These are phyloP conservation scores for Hypomontagnella submonticulosa DNA, from an alignment of 495 filamentous ascomycete species.

Conservation along the genomic window DNA sequence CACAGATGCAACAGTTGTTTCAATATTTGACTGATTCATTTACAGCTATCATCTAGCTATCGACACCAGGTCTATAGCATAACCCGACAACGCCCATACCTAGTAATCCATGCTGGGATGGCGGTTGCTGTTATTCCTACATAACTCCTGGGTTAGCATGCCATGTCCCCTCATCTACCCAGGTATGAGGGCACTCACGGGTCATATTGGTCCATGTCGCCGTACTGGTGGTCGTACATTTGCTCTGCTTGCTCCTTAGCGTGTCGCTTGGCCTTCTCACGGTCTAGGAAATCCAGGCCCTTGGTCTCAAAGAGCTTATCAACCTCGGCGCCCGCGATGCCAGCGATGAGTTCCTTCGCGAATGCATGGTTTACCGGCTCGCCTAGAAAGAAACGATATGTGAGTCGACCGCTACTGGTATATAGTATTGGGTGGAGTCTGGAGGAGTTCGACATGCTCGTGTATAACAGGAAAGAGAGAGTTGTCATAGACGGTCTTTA, in stretches of 20 bases:
- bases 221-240: conserved; percentile 71
- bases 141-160: conserved; percentile 1
- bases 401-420: not conserved
- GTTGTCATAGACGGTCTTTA: not conserved
- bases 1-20: not conserved
- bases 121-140: conserved; percentile 22
- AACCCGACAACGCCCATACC: conserved; percentile 8
- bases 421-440: too few species aligned
- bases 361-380: conserved; percentile 75
- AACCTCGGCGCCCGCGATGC: conserved; percentile 76
- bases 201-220: conserved; percentile 58
- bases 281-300: conserved; percentile 75
- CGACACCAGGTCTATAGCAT: not conserved
- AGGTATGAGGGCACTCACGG: conserved; percentile 53
- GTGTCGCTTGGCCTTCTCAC: conserved; percentile 71
- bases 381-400: conserved; percentile 56
- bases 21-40: conserved; percentile 28
- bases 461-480: not conserved
- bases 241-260: conserved; percentile 72
- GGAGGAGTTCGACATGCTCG: not conserved
- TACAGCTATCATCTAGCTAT: conserved; percentile 14
- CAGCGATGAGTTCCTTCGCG: conserved; percentile 81
- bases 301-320: conserved; percentile 85
- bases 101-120: conserved; percentile 44
- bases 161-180: not conserved